phyloP scores from a whole-genome alignment of 352 stramenopile genomes.

The Globisporangium uncinulatum region DNA sequence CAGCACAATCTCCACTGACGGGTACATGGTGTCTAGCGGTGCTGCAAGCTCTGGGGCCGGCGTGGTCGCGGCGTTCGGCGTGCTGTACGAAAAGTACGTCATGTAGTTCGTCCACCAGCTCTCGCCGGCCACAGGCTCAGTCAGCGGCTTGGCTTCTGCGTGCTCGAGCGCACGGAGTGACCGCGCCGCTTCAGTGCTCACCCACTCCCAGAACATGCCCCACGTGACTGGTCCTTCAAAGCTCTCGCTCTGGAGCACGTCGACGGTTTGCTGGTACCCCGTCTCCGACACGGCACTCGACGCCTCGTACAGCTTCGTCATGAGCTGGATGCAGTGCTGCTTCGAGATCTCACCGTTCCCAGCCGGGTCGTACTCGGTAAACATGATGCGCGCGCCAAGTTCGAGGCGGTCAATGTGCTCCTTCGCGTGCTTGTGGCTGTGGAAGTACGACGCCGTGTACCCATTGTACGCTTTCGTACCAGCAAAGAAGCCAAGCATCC shows the following conservation, averaged over 20 bases:
- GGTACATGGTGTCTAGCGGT: conserved; percentile 26
- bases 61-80: conserved; percentile 11
- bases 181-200: conserved; percentile 68
- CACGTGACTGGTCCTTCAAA: conserved; percentile 74
- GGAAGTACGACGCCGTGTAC: conserved; percentile 72
- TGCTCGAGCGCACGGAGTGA: conserved; percentile 64
- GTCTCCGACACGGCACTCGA: conserved; percentile 62
- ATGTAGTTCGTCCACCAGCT: conserved; percentile 74
- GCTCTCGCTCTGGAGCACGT: conserved; percentile 45
- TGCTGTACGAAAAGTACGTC: conserved; percentile 26
- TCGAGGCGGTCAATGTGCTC: conserved; percentile 84
- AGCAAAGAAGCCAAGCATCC: conserved; percentile 81
- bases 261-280: conserved; percentile 52
- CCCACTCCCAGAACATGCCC: conserved; percentile 85
- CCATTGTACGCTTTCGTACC: conserved; percentile 70
- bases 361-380: conserved; percentile 74
- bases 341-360: conserved; percentile 62
- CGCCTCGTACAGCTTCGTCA: conserved; percentile 71
- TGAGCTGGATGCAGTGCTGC: conserved; percentile 62
- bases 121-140: conserved; percentile 30
- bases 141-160: conserved; percentile 39
- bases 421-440: conserved; percentile 66
- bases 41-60: conserved; percentile 8
- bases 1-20: conserved; percentile 23
- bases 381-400: conserved; percentile 73